Evolutionary conservation across 2,329 filamentous ascomycete genomes (phyloP), one percentile per base, ranked within the genome.

Genomic region (Leptographium flavum): DNA sequence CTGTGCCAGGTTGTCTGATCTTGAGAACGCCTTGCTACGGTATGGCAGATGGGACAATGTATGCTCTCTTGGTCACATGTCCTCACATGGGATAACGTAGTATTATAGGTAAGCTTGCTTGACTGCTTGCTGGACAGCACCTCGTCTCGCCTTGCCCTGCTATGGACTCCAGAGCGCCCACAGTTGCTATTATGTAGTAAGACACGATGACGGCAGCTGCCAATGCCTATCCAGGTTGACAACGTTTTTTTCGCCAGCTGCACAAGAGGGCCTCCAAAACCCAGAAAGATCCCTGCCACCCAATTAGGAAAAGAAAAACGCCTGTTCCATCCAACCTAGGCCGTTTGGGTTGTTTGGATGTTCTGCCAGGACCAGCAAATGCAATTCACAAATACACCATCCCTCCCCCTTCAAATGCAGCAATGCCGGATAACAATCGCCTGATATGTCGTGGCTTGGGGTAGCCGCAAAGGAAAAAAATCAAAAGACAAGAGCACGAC

Each of bases 241-340:
- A 39, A 39, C 38, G n/a, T n/a, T n/a, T n/a, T 25, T 19, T 19
- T 39, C 25, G 36, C 23, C 37, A 19, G 37, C 37, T 39, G 37
- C 37, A 39, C n/a, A 28, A 37, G 39, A 30, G 39, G 17, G 39
- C 10, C 39, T 41, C 19, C 17, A 30, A 41, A 40, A 21, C 19
- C 35, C 27, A 41, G 32, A 25, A 25, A 41, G 27, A 41, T n/a
- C 39, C 27, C 19, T 32, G 10, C 17, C 39, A 27, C 39, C 39
- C 39, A n/a, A 32, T 32, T 15, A 39, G 22, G 23, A 39, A 39
- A 39, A 28, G 3, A 32, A 31, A 31, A 44, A 44, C 42, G 42
- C 42, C 46, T 38, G 31, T 36, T 32, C 43, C 46, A 37, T 46
- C 43, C 43, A 45, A 48, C 43, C 46, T 31, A 40, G 39, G 43